Evolutionary conservation across 257 asterid genomes (phyloP).

Genomic region (Nicotiana benthamiana): DNA sequence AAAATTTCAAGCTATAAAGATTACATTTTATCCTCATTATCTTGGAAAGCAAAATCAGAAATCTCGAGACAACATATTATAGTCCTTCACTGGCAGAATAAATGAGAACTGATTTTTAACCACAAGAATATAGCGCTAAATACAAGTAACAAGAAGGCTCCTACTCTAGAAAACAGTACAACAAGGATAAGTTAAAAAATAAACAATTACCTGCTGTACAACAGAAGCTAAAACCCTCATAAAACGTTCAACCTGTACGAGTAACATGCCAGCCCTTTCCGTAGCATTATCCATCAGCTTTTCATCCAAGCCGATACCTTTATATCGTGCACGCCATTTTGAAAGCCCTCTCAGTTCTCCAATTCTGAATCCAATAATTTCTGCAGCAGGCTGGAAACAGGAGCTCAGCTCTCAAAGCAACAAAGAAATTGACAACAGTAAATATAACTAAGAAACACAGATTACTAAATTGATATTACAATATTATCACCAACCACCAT

Average conservation of each 20-base stretch:
- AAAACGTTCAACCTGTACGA: constrained; percentile 74
- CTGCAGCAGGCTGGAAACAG: constrained; percentile 93
- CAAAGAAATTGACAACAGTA: constrained; percentile 11
- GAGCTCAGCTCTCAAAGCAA: constrained; percentile 18
- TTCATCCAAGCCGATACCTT: constrained; percentile 81
- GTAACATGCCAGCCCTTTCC: constrained; percentile 86
- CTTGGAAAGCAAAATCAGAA: neutral
- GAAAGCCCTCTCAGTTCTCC: constrained; percentile 96
- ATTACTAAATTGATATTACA: neutral
- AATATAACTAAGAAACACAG: neutral
- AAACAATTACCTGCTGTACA: constrained; percentile 67
- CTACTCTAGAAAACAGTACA: neutral
- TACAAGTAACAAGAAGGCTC: neutral
- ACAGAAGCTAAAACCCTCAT: constrained; percentile 71
- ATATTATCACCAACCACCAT: neutral
- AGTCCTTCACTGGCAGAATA: neutral
- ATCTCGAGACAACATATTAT: neutral
- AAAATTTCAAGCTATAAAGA: neutral
- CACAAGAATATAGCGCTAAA: neutral
- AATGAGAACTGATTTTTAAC: neutral
- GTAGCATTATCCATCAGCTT: constrained; percentile 68
- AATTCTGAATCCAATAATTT: constrained; percentile 81
- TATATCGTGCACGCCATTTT: constrained; percentile 90
- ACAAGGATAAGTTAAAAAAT: neutral
- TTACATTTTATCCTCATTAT: neutral